Percentiles rank a stretch among this genome's conserved stretches.
These are phyloP conservation scores for Pestalotiopsis sp. DNA, from an alignment of 2,329 filamentous ascomycete species.

Conservation along the genomic window DNA sequence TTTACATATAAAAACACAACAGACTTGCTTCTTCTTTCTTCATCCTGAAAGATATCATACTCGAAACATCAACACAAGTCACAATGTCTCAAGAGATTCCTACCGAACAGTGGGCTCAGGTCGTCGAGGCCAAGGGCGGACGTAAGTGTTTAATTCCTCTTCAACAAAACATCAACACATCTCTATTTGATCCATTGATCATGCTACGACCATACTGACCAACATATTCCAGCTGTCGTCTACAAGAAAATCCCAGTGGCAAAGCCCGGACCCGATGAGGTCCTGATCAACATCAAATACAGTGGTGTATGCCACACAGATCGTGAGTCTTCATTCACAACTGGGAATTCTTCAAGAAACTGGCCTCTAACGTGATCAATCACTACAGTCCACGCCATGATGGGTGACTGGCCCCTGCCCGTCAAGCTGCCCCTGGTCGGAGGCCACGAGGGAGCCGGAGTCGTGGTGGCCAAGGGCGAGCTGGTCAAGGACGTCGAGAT, in stretches of 20 bases:
- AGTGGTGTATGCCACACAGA: constrained; percentile 92
- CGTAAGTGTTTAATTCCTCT: constrained; percentile 10
- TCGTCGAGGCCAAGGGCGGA: constrained; percentile 76
- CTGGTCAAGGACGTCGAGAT: constrained; percentile 78
- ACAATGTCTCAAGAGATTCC: constrained; percentile 58
- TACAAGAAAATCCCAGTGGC: constrained; percentile 84
- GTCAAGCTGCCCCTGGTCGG: constrained; percentile 85
- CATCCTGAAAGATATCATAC: background rate
- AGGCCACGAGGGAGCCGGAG: constrained; percentile 77
- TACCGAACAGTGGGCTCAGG: constrained; percentile 86
- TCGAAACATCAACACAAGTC: background rate
- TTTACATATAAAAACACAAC: background rate
- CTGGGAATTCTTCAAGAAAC: background rate
- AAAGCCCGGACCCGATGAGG: constrained; percentile 83
- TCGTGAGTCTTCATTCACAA: constrained; percentile 24
- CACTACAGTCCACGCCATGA: constrained; percentile 64
- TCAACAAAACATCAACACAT: background rate
- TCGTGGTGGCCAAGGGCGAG: constrained; percentile 79
- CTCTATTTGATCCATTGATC: background rate
- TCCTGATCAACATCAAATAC: constrained; percentile 89
- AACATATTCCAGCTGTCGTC: constrained; percentile 50
- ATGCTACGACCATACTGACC: background rate
- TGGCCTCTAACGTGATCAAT: background rate
- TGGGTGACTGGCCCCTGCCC: constrained; percentile 87
- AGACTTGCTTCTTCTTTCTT: background rate